phyloP scores from a whole-genome alignment of 2,329 filamentous ascomycete species.

The Diaporthe sp. region DNA sequence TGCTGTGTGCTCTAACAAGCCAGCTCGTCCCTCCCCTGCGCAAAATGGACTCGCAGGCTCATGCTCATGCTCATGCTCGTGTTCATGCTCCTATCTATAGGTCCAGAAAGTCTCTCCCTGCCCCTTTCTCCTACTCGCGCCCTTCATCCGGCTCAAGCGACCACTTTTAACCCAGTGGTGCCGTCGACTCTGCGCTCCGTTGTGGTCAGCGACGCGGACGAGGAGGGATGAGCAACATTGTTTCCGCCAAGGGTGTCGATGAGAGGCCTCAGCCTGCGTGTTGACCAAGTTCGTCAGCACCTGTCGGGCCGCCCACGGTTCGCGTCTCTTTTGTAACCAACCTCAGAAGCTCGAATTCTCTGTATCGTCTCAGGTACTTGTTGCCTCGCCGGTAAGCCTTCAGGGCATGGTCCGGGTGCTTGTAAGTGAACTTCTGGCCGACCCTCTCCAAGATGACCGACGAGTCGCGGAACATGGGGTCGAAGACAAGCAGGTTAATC shows the following conservation, averaged over 20 bases:
- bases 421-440: constrained; percentile 56
- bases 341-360: constrained; percentile 84
- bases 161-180: not conserved
- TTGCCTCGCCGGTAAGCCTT: constrained; percentile 79
- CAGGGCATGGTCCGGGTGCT: constrained; percentile 65
- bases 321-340: constrained; percentile 43
- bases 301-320: not conserved
- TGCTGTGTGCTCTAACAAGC: constrained; percentile 15
- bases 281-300: not conserved
- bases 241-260: not conserved
- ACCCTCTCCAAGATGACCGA: constrained; percentile 69
- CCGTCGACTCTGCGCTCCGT: not conserved
- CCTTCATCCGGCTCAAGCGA: too few species aligned
- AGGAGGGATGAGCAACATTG: not conserved
- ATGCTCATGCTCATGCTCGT: not conserved
- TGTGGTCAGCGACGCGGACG: not conserved
- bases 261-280: constrained; percentile 25
- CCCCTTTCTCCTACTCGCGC: not conserved
- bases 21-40: not conserved
- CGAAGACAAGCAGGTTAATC: constrained; percentile 83
- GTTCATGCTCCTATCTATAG: not conserved
- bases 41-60: not conserved
- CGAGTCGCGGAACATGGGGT: constrained; percentile 83
- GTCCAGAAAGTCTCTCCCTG: not conserved
- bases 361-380: constrained; percentile 75